Evolutionary conservation across 371 early-diverging fungal genomes (phyloP).

Genomic region (Mortierella sp.): DNA sequence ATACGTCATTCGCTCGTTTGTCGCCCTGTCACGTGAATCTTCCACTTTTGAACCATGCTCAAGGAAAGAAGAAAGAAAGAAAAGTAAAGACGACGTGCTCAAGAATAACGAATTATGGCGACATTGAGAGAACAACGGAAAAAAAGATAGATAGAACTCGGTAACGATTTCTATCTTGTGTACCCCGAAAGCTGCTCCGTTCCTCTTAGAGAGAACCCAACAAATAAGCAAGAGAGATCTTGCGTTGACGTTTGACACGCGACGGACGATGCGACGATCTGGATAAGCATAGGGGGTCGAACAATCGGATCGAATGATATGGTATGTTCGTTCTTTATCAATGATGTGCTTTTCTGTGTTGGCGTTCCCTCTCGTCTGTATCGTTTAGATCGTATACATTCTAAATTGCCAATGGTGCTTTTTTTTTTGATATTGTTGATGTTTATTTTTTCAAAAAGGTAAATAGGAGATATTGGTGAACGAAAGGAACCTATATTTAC

Average conservation of each 20-base stretch:
- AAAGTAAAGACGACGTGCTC: not conserved
- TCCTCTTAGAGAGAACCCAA: not conserved
- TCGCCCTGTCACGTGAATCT: not conserved
- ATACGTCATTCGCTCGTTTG: not conserved
- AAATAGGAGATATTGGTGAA: not conserved
- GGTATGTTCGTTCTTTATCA: no score
- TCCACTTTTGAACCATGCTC: not conserved
- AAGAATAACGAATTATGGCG: not conserved
- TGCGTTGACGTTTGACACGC: not conserved
- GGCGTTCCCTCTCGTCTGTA: not conserved
- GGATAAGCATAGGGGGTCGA: no score
- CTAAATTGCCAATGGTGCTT: not conserved
- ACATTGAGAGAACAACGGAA: not conserved
- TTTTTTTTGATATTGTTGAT: not conserved
- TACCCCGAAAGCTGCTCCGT: not conserved
- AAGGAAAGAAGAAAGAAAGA: not conserved
- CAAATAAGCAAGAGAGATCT: not conserved
- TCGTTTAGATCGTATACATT: not conserved
- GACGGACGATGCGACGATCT: not conserved
- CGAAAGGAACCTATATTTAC: conserved; percentile 59
- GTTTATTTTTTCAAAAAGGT: not conserved
- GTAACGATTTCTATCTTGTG: not conserved
- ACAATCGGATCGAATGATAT: no score
- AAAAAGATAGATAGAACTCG: conserved; percentile 1
- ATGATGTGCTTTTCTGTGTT: not conserved